Conservation (phyloP, 1,284 basidiomycete genomes). For the Papiliotrema nemorosa region DNA sequence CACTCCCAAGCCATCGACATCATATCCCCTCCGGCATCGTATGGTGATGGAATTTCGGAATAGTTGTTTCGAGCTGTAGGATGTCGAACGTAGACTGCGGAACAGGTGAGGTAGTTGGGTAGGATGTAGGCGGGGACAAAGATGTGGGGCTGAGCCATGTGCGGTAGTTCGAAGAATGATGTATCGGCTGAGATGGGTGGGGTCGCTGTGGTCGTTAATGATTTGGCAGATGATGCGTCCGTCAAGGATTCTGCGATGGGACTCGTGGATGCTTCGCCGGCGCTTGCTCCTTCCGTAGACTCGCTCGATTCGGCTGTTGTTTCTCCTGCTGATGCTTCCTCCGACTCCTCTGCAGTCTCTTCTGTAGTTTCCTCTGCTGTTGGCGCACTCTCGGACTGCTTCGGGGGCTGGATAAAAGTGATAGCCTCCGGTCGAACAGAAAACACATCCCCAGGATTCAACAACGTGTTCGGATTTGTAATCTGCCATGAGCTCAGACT, state of each 20-base stretch:
- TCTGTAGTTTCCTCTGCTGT: constrained; percentile 5
- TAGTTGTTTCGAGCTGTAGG: constrained; percentile 89
- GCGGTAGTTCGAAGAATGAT: constrained; percentile 72
- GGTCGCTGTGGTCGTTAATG: constrained; percentile 17
- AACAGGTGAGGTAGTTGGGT: constrained; percentile 84
- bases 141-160: constrained; percentile 83
- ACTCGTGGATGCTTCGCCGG: constrained; percentile 5
- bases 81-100: constrained; percentile 88
- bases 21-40: constrained; percentile 85
- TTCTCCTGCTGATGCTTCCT: constrained; percentile 13
- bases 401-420: constrained; percentile 55
- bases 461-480: constrained; percentile 77
- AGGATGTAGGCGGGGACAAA: constrained; percentile 97
- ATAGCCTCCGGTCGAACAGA: constrained; percentile 80
- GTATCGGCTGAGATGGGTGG: constrained; percentile 15
- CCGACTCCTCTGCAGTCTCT: constrained; percentile 24
- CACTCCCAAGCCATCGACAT: constrained; percentile 85
- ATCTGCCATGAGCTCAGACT: constrained; percentile 55
- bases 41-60: constrained; percentile 89
- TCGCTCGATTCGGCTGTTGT: constrained; percentile 9
- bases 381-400: background rate
- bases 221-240: constrained; percentile 6
- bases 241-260: constrained; percentile 26
- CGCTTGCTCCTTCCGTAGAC: constrained; percentile 9
- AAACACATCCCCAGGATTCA: constrained; percentile 92